Conservation (phyloP, 768 basidiomycete species). For the Tulasnella sp. region DNA sequence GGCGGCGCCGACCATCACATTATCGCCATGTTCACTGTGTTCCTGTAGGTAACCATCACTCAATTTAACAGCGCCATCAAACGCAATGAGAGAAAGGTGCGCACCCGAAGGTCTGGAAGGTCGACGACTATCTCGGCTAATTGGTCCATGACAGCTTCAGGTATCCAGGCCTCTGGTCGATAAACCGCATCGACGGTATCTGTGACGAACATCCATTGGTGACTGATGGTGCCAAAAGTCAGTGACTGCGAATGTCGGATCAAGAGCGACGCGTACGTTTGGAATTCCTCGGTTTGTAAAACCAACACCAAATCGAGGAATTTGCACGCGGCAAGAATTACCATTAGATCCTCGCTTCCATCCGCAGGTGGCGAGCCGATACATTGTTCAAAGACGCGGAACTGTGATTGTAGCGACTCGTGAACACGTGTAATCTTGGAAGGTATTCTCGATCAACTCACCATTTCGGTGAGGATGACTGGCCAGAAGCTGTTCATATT, state of each 20-base stretch:
- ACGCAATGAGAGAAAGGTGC: background rate
- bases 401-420: constrained; percentile 38
- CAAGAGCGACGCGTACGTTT: constrained; percentile 52
- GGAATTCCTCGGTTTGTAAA: constrained; percentile 94
- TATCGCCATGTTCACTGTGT: background rate
- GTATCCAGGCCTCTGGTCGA: constrained; percentile 71
- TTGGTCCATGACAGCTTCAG: constrained; percentile 85
- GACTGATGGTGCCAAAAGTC: constrained; percentile 32
- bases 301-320: constrained; percentile 88
- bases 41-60: background rate
- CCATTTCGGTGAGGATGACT: constrained; percentile 85
- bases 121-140: constrained; percentile 74
- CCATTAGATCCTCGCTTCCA: constrained; percentile 73
- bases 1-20: background rate
- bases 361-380: constrained; percentile 64
- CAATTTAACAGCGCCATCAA: background rate
- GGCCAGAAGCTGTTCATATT: constrained; percentile 97
- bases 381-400: constrained; percentile 81
- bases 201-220: constrained; percentile 98
- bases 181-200: constrained; percentile 95
- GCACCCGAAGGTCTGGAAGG: constrained; percentile 38
- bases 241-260: background rate
- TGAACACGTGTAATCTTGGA: background rate
- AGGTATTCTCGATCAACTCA: constrained; percentile 31
- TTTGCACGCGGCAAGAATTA: constrained; percentile 86